A percentile compares a stretch with the other conserved stretches of the same genome.
Evolutionary conservation across 306 rosid species (phyloP).

Genomic region (Cercis canadensis): DNA sequence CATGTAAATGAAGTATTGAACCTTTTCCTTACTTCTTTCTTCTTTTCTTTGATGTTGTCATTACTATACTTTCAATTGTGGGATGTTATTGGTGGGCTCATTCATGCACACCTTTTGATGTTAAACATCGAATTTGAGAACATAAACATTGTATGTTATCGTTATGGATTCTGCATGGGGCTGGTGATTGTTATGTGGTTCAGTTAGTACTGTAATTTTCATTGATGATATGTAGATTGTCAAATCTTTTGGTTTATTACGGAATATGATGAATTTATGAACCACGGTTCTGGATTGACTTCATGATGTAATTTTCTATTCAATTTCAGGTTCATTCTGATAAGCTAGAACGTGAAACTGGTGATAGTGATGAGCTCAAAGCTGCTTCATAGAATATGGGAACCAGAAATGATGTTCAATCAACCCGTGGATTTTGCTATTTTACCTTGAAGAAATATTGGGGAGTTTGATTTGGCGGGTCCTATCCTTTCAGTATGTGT

Average conservation of each 20-base stretch:
- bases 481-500: constrained; percentile 38
- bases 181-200: not conserved
- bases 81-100: not conserved
- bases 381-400: constrained; percentile 62
- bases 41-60: too few relatives aligned
- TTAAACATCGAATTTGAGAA: too few relatives aligned
- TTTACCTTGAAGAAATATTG: constrained; percentile 25
- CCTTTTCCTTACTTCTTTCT: not conserved
- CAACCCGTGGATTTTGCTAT: constrained; percentile 10
- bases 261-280: not conserved
- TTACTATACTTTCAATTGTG: not conserved
- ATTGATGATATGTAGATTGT: too few relatives aligned
- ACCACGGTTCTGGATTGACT: not conserved
- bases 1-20: not conserved
- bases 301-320: not conserved
- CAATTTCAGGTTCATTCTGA: constrained; percentile 48
- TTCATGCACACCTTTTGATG: too few relatives aligned
- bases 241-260: too few relatives aligned
- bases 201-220: too few relatives aligned
- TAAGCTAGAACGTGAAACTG: constrained; percentile 20
- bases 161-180: not conserved
- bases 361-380: constrained; percentile 36
- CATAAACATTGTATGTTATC: not conserved
- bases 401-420: constrained; percentile 29
- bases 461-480: constrained; percentile 37